These are phyloP conservation scores for Euphorbia pulcherrima DNA, from an alignment of 345 rosid species.

Conservation along the genomic window DNA sequence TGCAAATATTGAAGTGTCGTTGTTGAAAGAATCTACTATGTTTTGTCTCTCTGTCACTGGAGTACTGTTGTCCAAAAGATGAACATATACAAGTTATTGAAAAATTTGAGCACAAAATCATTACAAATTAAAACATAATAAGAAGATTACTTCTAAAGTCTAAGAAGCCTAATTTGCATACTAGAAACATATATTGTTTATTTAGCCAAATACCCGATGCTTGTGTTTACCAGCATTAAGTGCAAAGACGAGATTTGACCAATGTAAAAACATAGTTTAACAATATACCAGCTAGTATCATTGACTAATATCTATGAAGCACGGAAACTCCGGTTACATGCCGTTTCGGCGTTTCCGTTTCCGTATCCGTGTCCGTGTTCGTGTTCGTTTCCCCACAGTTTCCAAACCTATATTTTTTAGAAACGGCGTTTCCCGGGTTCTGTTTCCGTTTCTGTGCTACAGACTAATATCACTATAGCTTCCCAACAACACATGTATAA, in stretches of 20 bases:
- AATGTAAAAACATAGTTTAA: too few relatives aligned
- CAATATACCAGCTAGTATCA: too few relatives aligned
- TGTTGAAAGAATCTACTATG: slow-evolving; percentile 84
- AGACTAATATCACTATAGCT: too few relatives aligned
- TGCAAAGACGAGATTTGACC: background rate
- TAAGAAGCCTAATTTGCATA: slow-evolving; percentile 1
- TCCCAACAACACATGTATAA: too few relatives aligned
- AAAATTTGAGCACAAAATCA: background rate
- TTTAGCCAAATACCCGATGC: background rate
- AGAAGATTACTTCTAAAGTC: background rate
- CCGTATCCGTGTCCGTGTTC: too few relatives aligned
- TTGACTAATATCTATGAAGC: too few relatives aligned
- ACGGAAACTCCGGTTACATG: too few relatives aligned
- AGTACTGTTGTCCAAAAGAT: slow-evolving; percentile 44
- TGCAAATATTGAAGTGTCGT: slow-evolving; percentile 71
- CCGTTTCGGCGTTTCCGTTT: too few relatives aligned
- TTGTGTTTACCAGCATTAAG: background rate
- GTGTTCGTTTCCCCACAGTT: too few relatives aligned
- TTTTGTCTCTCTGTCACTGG: slow-evolving; percentile 85
- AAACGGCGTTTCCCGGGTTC: too few relatives aligned
- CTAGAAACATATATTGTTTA: background rate
- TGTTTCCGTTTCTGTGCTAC: too few relatives aligned
- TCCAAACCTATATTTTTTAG: too few relatives aligned
- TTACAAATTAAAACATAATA: background rate
- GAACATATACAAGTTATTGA: background rate